Conservation (phyloP, 2,329 filamentous ascomycete genomes). For the Waltergamsia citrina region DNA sequence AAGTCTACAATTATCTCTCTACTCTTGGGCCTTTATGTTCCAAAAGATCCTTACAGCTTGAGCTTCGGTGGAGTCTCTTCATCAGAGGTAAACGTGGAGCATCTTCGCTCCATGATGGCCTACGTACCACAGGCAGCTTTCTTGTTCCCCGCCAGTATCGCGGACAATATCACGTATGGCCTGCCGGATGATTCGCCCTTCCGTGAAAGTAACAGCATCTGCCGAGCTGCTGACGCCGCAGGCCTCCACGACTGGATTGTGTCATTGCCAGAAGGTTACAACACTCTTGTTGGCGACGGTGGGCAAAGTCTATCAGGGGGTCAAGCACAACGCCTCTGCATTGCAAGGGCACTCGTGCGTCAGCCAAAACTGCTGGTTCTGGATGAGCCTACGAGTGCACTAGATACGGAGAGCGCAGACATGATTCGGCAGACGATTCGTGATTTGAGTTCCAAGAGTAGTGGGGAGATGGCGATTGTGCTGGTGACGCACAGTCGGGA, state of each 20-base stretch:
- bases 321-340: conserved; percentile 71
- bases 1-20: conserved; percentile 79
- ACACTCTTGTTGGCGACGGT: conserved; percentile 68
- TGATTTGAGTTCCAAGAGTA: conserved; percentile 30
- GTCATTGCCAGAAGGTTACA: conserved; percentile 49
- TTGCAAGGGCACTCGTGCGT: conserved; percentile 69
- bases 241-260: conserved; percentile 70
- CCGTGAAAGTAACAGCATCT: conserved; percentile 32
- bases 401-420: conserved; percentile 62
- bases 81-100: conserved; percentile 45
- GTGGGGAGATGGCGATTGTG: conserved; percentile 54
- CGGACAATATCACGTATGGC: conserved; percentile 77
- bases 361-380: conserved; percentile 65
- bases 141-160: conserved; percentile 69
- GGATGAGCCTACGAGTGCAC: conserved; percentile 77
- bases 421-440: conserved; percentile 54
- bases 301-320: conserved; percentile 68
- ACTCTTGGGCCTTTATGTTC: conserved; percentile 60
- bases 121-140: conserved; percentile 64
- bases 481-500: conserved; percentile 74
- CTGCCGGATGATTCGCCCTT: conserved; percentile 45
- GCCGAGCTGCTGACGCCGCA: conserved; percentile 43
- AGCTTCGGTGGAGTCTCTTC: conserved; percentile 51
- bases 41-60: conserved; percentile 24
- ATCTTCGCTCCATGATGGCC: conserved; percentile 51